Evolutionary conservation across 2,329 filamentous ascomycete species (phyloP), one percentile per base, ranked within the genome.

Genomic region (Penicillium psychrosexuale): DNA sequence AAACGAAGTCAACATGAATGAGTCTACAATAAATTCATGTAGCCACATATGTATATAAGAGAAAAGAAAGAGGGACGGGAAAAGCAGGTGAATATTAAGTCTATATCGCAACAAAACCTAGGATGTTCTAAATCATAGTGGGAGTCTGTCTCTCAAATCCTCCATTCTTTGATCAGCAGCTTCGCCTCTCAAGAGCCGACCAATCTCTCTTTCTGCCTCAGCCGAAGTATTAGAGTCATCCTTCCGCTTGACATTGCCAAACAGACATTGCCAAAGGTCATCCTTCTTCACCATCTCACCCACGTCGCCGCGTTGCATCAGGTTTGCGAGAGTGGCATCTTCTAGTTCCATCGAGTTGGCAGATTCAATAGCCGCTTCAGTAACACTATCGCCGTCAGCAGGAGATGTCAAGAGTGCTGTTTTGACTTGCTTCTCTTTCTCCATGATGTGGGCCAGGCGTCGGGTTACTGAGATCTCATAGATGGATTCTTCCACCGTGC

Each of bases 401-500:
- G 48, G 33, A 17, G 22, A 28, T 4, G 13, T 17, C 13, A 38
- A 57, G 5, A 43, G 53, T 17, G 50, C 61, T 53, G 70, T 62
- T 45, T 67, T 65, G 59, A 69, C 66, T 51, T 62, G 39, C 12
- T 65, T 74, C 61, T 67, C 73, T 53, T 69, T 77, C 44, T 69
- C 77, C 2, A 80, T 81, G 69, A 97, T 88, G 67, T 97, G 91
- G 53, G 87, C 84, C 63, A 96, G 77, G 3, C 93, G 85, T 28
- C 91, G 82, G 56, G 82, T 80, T 1, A 96, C 90, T 0, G 90
- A 94, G 33, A 97, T 82, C 56, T 92, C 85, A 74, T 97, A 91
- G 59, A 97, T 95, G 1, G 88, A 88, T 75, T 96, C 88, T 69
- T 99, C 94, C 0, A 97, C 90, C 0, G 93, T 96, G 48, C 89